Base-by-base conservation (phyloP, 2,329 filamentous ascomycete species). In the Cladorrhinum sp. region DNA sequence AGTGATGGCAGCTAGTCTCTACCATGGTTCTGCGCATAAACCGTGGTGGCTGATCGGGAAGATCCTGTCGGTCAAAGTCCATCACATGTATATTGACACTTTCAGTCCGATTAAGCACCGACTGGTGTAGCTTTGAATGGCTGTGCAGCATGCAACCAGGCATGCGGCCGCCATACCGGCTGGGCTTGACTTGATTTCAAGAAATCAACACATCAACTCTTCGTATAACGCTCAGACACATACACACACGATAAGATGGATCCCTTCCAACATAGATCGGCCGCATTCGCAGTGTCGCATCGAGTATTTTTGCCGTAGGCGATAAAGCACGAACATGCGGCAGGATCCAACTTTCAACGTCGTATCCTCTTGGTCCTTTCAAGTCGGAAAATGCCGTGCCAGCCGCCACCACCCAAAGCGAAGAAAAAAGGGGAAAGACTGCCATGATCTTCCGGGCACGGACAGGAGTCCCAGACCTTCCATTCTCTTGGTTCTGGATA, bases 291-390 rank as follows among this genome's bases (percentile, higher is more conserved):
- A 64, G 61, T 56, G 65, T 65, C 55, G 64, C 63, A 67, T 64
- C 60, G 52, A 55, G 20, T 10, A 57, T 58, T 66, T 66, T 59
- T 67, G 59, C 62, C 66, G 61, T 54, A 59, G 61, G 56, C 33
- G 51, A 56, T 21, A 28, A 28, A 53, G 46, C 33, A 54, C 61
- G 39, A 56, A 57, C 54, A 59, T 60, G 55, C 58, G 61, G 58
- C 57, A 59, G 57, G 60, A 30, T 28, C 46, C 54, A 33, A 28
- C 55, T 48, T 60, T 55, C 53, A 60, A 58, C 36, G 62, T 65
- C 30, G 58, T 56, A 63, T 64, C 58, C 59, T 59, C 49, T 42
- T 33, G 23, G 18, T 46, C 16, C 42, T 64, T 56, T 54, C 26
- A 33, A 21, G 18, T 26, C 55, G 60, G 63, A 57, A 54, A 59